These are phyloP conservation scores for Lachnellula occidentalis DNA, from an alignment of 2,329 filamentous ascomycete genomes.

Conservation along the genomic window DNA sequence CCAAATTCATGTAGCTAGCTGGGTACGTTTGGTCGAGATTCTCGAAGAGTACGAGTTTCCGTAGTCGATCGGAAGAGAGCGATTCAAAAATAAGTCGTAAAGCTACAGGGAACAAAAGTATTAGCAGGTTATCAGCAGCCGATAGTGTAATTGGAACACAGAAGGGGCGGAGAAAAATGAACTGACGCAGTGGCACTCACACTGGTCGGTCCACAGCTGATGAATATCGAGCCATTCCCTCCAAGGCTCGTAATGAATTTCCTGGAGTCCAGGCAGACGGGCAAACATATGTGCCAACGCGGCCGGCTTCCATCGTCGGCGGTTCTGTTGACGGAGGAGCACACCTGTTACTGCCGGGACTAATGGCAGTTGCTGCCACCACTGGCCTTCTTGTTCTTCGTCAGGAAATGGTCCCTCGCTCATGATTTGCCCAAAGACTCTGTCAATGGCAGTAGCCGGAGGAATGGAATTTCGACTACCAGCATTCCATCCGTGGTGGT, in stretches of 20 bases:
- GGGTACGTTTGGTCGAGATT: slow-evolving; percentile 33
- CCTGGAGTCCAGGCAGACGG: slow-evolving; percentile 33
- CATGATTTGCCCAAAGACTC: slow-evolving; percentile 31
- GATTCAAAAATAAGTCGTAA: slow-evolving; percentile 28
- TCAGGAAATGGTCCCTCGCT: slow-evolving; percentile 26
- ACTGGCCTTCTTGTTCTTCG: slow-evolving; percentile 26
- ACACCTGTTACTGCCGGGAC: slow-evolving; percentile 32
- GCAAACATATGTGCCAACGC: slow-evolving; percentile 32
- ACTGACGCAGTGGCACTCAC: slow-evolving; percentile 27
- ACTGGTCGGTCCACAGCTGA: slow-evolving; percentile 25
- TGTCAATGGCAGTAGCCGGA: slow-evolving; percentile 9
- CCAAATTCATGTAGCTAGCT: slow-evolving; percentile 6
- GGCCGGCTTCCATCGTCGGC: slow-evolving; percentile 32
- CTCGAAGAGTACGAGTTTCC: slow-evolving; percentile 33
- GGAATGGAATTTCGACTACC: slow-evolving; percentile 22
- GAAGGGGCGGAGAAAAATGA: slow-evolving; percentile 14
- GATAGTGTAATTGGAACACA: slow-evolving; percentile 18
- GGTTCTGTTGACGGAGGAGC: slow-evolving; percentile 35
- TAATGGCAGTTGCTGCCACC: slow-evolving; percentile 33
- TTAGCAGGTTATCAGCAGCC: slow-evolving; percentile 14
- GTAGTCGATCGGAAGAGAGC: slow-evolving; percentile 22
- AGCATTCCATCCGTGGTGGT: slow-evolving; percentile 29
- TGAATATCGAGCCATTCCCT: slow-evolving; percentile 25
- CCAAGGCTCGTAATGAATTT: slow-evolving; percentile 38
- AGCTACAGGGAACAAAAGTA: slow-evolving; percentile 17